These are phyloP conservation scores for Leishmania gerbilli DNA, from an alignment of 208 protist genomes.

Conservation along the genomic window DNA sequence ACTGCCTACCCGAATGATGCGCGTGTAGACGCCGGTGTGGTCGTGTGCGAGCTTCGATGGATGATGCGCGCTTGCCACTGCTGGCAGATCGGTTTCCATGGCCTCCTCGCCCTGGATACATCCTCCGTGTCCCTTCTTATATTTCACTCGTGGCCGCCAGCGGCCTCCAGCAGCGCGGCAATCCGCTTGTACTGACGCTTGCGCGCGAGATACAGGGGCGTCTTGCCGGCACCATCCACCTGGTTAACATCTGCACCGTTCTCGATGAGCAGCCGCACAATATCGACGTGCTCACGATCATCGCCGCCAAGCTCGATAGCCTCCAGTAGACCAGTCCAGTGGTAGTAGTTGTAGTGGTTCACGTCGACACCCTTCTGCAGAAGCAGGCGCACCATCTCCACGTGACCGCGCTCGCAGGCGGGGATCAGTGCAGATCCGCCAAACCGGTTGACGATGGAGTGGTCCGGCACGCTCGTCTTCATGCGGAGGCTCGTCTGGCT, in stretches of 20 bases:
- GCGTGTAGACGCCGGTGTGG: background rate
- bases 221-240: slow-evolving; percentile 39
- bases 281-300: slow-evolving; percentile 58
- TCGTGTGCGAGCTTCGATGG: background rate
- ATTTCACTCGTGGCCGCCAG: slow-evolving; percentile 34
- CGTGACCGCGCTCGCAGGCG: slow-evolving; percentile 56
- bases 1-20: slow-evolving; percentile 4
- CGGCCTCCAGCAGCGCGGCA: slow-evolving; percentile 42
- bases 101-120: background rate
- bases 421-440: slow-evolving; percentile 45
- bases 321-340: slow-evolving; percentile 47
- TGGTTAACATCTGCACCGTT: slow-evolving; percentile 50
- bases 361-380: slow-evolving; percentile 37
- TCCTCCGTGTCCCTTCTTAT: background rate
- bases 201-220: slow-evolving; percentile 51
- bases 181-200: slow-evolving; percentile 51
- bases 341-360: slow-evolving; percentile 50
- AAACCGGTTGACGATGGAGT: slow-evolving; percentile 39
- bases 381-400: slow-evolving; percentile 49
- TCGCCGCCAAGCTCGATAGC: slow-evolving; percentile 57
- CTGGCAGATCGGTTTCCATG: background rate
- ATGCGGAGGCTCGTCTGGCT: slow-evolving; percentile 17
- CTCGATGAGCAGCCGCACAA: slow-evolving; percentile 55
- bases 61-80: background rate
- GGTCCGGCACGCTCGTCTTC: slow-evolving; percentile 47